A percentile compares a stretch with the other conserved stretches of the same genome.
These are phyloP conservation scores for Aspergillus arachidicola DNA, from an alignment of 2,329 filamentous ascomycete species.

Conservation along the genomic window DNA sequence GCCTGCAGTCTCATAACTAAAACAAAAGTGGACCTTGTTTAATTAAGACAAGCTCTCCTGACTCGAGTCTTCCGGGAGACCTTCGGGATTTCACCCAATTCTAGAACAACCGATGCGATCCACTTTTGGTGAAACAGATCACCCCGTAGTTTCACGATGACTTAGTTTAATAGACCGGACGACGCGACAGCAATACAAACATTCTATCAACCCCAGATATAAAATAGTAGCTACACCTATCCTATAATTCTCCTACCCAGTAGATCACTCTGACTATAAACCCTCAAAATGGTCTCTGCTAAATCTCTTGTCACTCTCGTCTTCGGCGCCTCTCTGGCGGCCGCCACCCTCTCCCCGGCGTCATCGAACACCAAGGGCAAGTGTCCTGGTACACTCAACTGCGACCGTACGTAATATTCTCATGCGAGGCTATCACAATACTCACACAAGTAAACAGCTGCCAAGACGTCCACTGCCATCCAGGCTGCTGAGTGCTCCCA, in stretches of 20 bases:
- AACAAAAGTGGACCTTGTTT: neutral
- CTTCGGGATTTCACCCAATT: neutral
- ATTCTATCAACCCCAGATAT: neutral
- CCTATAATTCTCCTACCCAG: no score
- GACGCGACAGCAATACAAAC: neutral
- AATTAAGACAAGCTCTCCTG: conserved; percentile 1
- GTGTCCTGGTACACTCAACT: conserved; percentile 31
- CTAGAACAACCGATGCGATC: conserved; percentile 1
- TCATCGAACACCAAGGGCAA: conserved; percentile 41
- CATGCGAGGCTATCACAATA: neutral
- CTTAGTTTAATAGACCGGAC: conserved; percentile 11
- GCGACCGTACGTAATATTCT: conserved; percentile 25
- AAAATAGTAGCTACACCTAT: neutral
- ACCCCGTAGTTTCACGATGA: conserved; percentile 18
- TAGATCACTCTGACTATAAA: neutral
- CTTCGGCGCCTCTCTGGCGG: conserved; percentile 18
- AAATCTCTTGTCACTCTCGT: conserved; percentile 15
- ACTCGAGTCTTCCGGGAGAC: neutral
- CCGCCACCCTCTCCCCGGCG: conserved; percentile 36
- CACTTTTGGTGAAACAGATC: conserved; percentile 3
- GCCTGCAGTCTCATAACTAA: neutral
- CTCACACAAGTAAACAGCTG: conserved; percentile 20
- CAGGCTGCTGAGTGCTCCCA: conserved; percentile 44
- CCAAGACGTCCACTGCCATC: conserved; percentile 39
- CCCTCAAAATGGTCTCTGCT: neutral